These are phyloP conservation scores for Fusarium coffeatum DNA, from an alignment of 2,329 filamentous ascomycete species.

Conservation along the genomic window DNA sequence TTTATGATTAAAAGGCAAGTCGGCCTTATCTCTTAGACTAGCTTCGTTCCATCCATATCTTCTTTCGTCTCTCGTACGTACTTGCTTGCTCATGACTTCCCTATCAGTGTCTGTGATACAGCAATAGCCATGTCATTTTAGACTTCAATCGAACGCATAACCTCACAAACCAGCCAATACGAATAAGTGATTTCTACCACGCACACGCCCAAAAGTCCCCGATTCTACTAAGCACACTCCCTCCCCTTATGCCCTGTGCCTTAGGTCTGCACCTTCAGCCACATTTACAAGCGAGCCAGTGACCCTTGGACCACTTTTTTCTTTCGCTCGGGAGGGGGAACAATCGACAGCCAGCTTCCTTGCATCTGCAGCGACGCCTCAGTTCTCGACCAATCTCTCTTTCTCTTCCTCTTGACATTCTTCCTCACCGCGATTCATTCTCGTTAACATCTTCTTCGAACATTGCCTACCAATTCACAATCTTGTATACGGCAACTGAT, in stretches of 20 bases:
- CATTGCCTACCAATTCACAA: neutral
- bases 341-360: conserved; percentile 32
- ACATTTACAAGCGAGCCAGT: conserved; percentile 26
- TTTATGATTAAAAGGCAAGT: conserved; percentile 6
- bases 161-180: conserved; percentile 27
- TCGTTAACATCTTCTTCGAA: neutral
- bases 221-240: conserved; percentile 41
- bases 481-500: neutral
- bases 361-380: conserved; percentile 43
- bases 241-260: conserved; percentile 4
- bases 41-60: neutral
- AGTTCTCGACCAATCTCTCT: conserved; percentile 30
- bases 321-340: conserved; percentile 37
- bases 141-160: conserved; percentile 25
- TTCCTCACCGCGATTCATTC: conserved; percentile 22
- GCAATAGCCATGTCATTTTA: conserved; percentile 24
- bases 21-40: conserved; percentile 9
- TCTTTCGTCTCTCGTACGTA: neutral
- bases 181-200: conserved; percentile 35
- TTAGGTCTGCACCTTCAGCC: conserved; percentile 9
- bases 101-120: neutral
- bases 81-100: neutral
- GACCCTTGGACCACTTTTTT: conserved; percentile 38
- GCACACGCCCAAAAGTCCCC: conserved; percentile 26
- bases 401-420: conserved; percentile 1